These are phyloP conservation scores for Sporobolomyces pararoseus DNA, from an alignment of 768 basidiomycete genomes.

Conservation along the genomic window DNA sequence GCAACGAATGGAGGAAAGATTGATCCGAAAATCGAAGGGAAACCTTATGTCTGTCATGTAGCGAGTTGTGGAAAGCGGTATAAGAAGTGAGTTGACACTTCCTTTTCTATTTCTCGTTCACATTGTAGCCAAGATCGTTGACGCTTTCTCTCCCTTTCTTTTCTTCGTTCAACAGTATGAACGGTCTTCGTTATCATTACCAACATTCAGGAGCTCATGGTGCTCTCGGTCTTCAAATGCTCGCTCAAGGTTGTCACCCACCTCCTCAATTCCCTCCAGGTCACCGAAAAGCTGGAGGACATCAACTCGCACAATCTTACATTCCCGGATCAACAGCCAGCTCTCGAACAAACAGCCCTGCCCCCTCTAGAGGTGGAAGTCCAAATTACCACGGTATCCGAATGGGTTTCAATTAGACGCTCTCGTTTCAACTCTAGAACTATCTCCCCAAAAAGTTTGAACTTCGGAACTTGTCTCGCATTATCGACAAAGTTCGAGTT, in stretches of 20 bases:
- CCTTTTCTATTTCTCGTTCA: too few species aligned
- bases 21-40: slow-evolving; percentile 30
- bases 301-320: slow-evolving; percentile 30
- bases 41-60: slow-evolving; percentile 44
- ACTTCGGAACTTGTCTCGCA: too few species aligned
- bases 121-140: too few species aligned
- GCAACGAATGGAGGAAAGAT: slow-evolving; percentile 2
- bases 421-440: neutral
- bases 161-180: too few species aligned
- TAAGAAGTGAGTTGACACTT: slow-evolving; percentile 60
- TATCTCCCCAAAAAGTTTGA: neutral
- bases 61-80: slow-evolving; percentile 53
- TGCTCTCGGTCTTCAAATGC: slow-evolving; percentile 73
- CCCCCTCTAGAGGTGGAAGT: slow-evolving; percentile 6
- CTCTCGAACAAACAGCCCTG: slow-evolving; percentile 12
- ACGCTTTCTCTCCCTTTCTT: neutral
- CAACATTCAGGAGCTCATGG: slow-evolving; percentile 96
- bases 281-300: slow-evolving; percentile 38
- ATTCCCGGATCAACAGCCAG: neutral
- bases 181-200: slow-evolving; percentile 92
- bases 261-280: slow-evolving; percentile 42
- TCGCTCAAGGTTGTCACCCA: slow-evolving; percentile 49
- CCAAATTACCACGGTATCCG: neutral
- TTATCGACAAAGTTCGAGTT: too few species aligned
- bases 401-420: slow-evolving; percentile 5